Evolutionary conservation across 108 stramenopile genomes (phyloP), one percentile per base, ranked within the genome.

Genomic region (Skeletonema grethae): DNA sequence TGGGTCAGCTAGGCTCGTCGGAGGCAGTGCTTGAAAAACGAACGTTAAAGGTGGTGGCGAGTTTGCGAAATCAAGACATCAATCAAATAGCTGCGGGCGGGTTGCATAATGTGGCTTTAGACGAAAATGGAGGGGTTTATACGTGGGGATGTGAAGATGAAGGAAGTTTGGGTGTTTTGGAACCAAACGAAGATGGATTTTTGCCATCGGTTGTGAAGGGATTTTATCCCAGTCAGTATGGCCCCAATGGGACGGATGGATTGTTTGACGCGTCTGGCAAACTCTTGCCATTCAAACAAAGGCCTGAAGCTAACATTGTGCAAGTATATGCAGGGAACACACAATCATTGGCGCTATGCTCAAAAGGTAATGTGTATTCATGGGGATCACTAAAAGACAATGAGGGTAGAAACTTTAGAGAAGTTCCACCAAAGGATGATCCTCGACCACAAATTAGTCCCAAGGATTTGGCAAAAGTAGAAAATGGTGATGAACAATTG

Each of bases 101-200:
- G 29, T 57, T 96, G 36, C 90, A 94, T 69, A 86, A 77, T 15
- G 74, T 88, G 59, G 93, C 85, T 1, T 43, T 90, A 18, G 80
- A 87, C 7, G 60, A 76, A 5, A 81, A 89, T 57, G 97, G 97
- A 0, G 24, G 61, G 0, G 94, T 95, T 11, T 97, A 87, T 58
- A 83, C 94, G 16, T 98, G 95, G 91, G 98, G 98, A n/a, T 82
- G 80, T 59, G 86, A 85, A 50, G 98, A 98, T 65, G 95, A 97
- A 16, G 90, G 93, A 15, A 74, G 84, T 43, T 68, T 98, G 45
- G 97, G 96, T 15, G 63, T 91, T 57, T 12, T 43, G 24, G 48
- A 36, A 31, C 61, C 41, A 11, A 75, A 60, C 0, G 76, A 87
- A 9, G 86, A 87, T 20, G 77, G 74, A 22, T 57, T 39, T 34